Conservation (phyloP, 2,329 filamentous ascomycete genomes). For the Fusarium algeriense region DNA sequence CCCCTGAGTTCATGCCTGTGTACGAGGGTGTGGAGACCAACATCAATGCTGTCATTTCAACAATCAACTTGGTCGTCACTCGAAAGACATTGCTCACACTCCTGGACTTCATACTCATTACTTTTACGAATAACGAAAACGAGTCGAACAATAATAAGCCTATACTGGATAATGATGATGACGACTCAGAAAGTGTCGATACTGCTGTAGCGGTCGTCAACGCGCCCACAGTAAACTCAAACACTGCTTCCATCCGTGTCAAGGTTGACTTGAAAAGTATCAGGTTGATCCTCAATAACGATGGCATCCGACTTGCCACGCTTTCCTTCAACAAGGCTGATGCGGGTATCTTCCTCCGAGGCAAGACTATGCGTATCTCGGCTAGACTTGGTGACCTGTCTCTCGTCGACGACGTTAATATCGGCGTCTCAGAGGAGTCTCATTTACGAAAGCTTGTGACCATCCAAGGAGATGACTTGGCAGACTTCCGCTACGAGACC, state of each 20-base stretch:
- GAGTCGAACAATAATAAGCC: slow-evolving; percentile 53
- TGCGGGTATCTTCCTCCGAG: slow-evolving; percentile 88
- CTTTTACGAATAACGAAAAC: slow-evolving; percentile 77
- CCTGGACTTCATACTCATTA: slow-evolving; percentile 92
- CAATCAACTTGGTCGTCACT: slow-evolving; percentile 95
- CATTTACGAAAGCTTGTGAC: slow-evolving; percentile 88
- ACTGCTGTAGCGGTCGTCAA: slow-evolving; percentile 51
- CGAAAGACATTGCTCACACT: slow-evolving; percentile 91
- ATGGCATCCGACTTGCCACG: slow-evolving; percentile 93
- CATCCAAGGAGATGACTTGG: slow-evolving; percentile 94
- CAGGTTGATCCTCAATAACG: slow-evolving; percentile 94
- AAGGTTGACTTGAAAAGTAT: slow-evolving; percentile 96
- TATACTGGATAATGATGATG: slow-evolving; percentile 55
- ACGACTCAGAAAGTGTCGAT: slow-evolving; percentile 52
- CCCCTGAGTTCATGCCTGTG: slow-evolving; percentile 90
- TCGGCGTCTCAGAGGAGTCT: slow-evolving; percentile 85
- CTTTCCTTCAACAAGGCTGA: slow-evolving; percentile 93
- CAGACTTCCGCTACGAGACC: slow-evolving; percentile 97
- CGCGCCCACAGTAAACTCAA: slow-evolving; percentile 51
- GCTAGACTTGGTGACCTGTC: slow-evolving; percentile 89
- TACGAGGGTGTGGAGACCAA: slow-evolving; percentile 97
- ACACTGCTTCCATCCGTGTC: slow-evolving; percentile 84
- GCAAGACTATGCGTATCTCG: slow-evolving; percentile 87
- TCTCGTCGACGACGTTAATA: slow-evolving; percentile 92
- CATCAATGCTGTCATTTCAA: slow-evolving; percentile 89